Conservation (phyloP, 2,329 filamentous ascomycete genomes). For the Pyrenochaeta sp. region DNA sequence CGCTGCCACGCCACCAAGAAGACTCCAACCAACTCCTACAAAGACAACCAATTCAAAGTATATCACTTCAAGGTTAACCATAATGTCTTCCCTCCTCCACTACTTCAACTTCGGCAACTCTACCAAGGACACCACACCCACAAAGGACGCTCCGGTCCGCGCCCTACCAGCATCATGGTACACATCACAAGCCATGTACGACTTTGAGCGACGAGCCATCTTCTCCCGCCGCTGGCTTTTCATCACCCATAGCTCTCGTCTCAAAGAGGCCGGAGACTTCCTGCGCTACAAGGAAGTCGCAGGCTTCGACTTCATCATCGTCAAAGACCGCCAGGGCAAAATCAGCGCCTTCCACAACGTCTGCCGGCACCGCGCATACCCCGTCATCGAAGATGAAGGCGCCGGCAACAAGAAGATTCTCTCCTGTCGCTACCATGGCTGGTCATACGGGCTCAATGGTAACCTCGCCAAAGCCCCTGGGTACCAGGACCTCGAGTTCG, state of each 20-base stretch:
- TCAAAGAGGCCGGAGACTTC: constrained; percentile 26
- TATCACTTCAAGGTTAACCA: neutral
- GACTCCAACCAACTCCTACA: neutral
- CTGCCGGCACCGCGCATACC: constrained; percentile 53
- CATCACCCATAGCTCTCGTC: constrained; percentile 41
- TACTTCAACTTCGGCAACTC: constrained; percentile 24
- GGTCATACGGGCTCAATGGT: constrained; percentile 53
- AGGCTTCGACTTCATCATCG: constrained; percentile 31
- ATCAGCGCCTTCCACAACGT: constrained; percentile 51
- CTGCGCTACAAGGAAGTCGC: constrained; percentile 27
- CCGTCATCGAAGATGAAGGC: constrained; percentile 32
- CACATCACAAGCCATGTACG: constrained; percentile 52
- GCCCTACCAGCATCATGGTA: constrained; percentile 56
- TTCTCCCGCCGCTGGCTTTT: constrained; percentile 52
- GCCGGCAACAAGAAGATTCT: constrained; percentile 46
- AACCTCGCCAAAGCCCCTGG: constrained; percentile 53
- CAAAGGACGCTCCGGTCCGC: constrained; percentile 27
- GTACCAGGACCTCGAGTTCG: constrained; percentile 40
- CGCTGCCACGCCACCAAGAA: neutral
- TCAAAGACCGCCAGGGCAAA: constrained; percentile 20
- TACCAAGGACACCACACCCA: constrained; percentile 3
- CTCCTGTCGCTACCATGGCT: constrained; percentile 54
- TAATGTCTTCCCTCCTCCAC: constrained; percentile 15
- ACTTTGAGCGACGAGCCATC: constrained; percentile 56
- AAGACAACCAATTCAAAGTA: neutral